Base-by-base conservation (phyloP, 2,329 filamentous ascomycete genomes). In the Monilinia laxa region DNA sequence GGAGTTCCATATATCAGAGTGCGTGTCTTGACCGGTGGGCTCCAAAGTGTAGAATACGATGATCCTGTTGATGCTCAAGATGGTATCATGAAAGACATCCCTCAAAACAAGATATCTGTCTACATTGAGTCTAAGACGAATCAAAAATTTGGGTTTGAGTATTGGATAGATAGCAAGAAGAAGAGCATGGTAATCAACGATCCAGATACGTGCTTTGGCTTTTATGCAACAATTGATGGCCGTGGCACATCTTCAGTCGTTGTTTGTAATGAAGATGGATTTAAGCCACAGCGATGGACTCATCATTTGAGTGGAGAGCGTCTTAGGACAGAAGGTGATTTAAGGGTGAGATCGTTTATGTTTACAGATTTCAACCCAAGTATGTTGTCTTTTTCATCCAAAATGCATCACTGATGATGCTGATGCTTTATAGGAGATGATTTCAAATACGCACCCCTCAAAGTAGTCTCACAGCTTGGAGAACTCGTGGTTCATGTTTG, bases 401-500 rank as follows among this genome's bases (percentile, higher is more conserved):
- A n/a, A n/a, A 47, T 9, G n/a, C 23, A 28, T 35, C 40, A 3
- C 4, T 7, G 2, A n/a, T 6, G 16, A 23, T 5, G n/a, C 20
- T 31, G 55, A 62, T 38, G 2, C 4, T 20, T 3, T 20, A 12
- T 47, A 28, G 58, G 59, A 51, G 38, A 59, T n/a, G 51, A 62
- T 11, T 42, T 18, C 40, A 14, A 49, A 2, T 35, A 31, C 16
- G 5, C 47, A 11, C 18, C 35, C 31, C 40, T n/a, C 2, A 56
- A 57, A 31, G 40, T 49, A 10, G 42, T 49, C 14, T 66, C 52
- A 20, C 58, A 55, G 18, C 65, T 66, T 40, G 65, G 65, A 51
- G 58, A 66, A 42, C 40, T 66, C 14, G 31, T 63, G 18, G 28
- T 66, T 28, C 57, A 66, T 28, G 51, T 66, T 9, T 66, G 59